Conservation (phyloP, 2,329 filamentous ascomycete genomes). For the Cyclaneusma minus region DNA sequence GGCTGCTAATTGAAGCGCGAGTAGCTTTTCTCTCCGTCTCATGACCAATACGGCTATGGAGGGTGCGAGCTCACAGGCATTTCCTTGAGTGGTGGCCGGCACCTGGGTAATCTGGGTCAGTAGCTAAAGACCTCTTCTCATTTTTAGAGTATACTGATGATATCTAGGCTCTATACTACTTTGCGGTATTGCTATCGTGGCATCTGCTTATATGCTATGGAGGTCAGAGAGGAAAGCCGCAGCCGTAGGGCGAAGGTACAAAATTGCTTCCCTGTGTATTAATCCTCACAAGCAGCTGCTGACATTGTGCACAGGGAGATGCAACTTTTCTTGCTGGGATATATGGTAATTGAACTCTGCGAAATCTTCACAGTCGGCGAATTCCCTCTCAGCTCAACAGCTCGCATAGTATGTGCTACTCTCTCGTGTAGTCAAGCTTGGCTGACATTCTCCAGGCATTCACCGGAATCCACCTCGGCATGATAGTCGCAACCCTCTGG, state of each 20-base stretch:
- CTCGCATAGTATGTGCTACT: constrained; percentile 50
- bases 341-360: constrained; percentile 77
- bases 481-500: constrained; percentile 81
- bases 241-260: constrained; percentile 78
- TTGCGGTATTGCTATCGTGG: constrained; percentile 58
- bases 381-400: constrained; percentile 57
- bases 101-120: constrained; percentile 73
- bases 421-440: constrained; percentile 4
- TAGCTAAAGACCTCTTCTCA: too few species aligned
- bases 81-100: constrained; percentile 42
- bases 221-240: constrained; percentile 81
- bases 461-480: constrained; percentile 75
- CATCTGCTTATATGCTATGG: constrained; percentile 53
- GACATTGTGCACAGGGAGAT: constrained; percentile 54
- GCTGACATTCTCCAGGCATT: constrained; percentile 45
- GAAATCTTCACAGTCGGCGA: constrained; percentile 93
- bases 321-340: constrained; percentile 81
- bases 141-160: constrained; percentile 15
- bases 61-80: constrained; percentile 71
- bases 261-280: neutral
- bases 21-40: constrained; percentile 47
- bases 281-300: neutral
- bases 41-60: constrained; percentile 43
- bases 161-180: constrained; percentile 69
- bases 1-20: neutral